Conservation (phyloP, 2,329 filamentous ascomycete genomes). For the Arthrinium puccinioides region DNA sequence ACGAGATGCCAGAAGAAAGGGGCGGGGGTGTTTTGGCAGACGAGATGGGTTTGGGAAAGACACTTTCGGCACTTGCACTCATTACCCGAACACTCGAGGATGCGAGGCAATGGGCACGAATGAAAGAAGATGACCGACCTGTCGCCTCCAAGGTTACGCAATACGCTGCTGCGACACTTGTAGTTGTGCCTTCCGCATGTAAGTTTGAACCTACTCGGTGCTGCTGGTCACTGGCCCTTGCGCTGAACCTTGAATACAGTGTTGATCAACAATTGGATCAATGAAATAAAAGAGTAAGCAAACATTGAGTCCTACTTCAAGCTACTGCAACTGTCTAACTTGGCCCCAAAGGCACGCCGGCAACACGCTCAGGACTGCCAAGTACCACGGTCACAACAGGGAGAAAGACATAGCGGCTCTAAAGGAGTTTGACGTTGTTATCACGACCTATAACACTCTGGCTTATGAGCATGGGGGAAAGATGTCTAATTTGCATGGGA, state of each 20-base stretch:
- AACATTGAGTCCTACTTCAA: fast-evolving
- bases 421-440: background rate
- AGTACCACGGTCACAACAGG: slow-evolving; percentile 2
- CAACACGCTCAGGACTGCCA: background rate
- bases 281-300: background rate
- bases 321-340: background rate
- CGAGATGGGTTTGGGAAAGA: background rate
- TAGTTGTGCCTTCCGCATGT: slow-evolving; percentile 3
- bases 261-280: slow-evolving; percentile 1
- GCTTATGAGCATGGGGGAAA: background rate
- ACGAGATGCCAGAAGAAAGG: background rate
- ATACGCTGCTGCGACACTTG: background rate
- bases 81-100: background rate
- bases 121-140: too few species aligned
- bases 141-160: background rate
- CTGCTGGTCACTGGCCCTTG: background rate
- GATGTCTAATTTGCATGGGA: background rate
- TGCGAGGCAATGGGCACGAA: background rate
- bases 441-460: slow-evolving; percentile 1
- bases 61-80: background rate
- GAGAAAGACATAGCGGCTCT: background rate
- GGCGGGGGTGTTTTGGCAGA: background rate
- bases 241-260: background rate
- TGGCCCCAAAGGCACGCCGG: background rate
- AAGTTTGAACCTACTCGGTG: background rate